These are phyloP conservation scores for Castanospermum australe DNA, from an alignment of 306 rosid genomes.

Conservation along the genomic window DNA sequence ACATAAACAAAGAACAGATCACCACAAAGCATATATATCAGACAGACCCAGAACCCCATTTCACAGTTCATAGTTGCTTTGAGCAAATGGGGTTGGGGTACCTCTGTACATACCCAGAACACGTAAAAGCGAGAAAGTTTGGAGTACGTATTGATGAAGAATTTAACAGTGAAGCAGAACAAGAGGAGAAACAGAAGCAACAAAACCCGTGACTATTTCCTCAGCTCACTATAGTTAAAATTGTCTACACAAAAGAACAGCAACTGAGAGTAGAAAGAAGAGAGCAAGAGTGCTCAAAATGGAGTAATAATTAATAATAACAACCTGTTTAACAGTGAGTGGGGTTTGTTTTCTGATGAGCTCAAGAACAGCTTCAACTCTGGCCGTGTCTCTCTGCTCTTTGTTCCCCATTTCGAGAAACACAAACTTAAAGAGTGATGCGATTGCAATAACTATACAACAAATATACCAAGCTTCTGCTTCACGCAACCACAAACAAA, in stretches of 20 bases:
- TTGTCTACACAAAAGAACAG: background rate
- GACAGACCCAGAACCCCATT: background rate
- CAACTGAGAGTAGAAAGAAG: background rate
- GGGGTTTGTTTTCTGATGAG: slow-evolving; percentile 68
- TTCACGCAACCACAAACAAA: slow-evolving; percentile 54
- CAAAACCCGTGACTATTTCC: slow-evolving; percentile 20
- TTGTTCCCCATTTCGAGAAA: slow-evolving; percentile 63
- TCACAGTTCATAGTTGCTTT: background rate
- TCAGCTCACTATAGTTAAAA: background rate
- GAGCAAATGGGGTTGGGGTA: background rate
- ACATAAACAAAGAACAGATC: background rate
- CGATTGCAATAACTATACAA: background rate
- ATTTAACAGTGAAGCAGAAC: background rate
- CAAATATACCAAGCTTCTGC: slow-evolving; percentile 55
- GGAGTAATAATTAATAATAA: background rate
- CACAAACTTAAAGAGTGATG: too few relatives aligned
- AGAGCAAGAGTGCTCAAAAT: too few relatives aligned
- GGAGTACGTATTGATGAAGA: slow-evolving; percentile 46
- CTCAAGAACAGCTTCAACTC: slow-evolving; percentile 67
- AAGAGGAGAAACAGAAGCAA: background rate
- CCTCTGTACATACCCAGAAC: background rate
- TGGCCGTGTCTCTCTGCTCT: slow-evolving; percentile 37
- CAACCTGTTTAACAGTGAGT: slow-evolving; percentile 70
- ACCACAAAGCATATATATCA: background rate
- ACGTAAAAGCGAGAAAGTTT: too few relatives aligned